phyloP scores from a whole-genome alignment of 2,329 filamentous ascomycete species.

The Byssoonygena ceratinophila region DNA sequence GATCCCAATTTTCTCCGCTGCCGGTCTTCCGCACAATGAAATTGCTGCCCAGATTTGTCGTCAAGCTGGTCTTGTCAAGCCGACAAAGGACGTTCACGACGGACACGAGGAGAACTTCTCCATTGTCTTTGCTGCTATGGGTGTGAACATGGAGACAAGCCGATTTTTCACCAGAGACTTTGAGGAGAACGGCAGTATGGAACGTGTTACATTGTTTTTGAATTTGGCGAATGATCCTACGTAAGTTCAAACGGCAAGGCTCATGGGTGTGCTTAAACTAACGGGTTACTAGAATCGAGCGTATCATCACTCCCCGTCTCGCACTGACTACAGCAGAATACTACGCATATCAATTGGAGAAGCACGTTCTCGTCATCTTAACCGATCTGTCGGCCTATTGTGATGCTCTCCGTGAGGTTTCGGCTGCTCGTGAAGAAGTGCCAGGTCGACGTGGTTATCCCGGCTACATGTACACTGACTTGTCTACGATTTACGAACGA shows the following conservation, averaged over 20 bases:
- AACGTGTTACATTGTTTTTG: constrained; percentile 92
- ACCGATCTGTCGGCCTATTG: constrained; percentile 98
- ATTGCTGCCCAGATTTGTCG: constrained; percentile 98
- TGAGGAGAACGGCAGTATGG: constrained; percentile 97
- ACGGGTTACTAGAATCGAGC: constrained; percentile 62
- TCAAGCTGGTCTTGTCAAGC: constrained; percentile 86
- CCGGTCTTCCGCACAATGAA: constrained; percentile 98
- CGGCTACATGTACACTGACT: constrained; percentile 99
- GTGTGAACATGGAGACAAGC: constrained; percentile 98
- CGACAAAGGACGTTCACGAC: constrained; percentile 92
- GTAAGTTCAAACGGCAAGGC: too few relatives aligned
- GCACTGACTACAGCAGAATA: constrained; percentile 97
- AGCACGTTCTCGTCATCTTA: constrained; percentile 97
- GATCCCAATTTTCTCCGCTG: constrained; percentile 97
- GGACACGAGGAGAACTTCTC: constrained; percentile 99
- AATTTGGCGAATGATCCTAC: constrained; percentile 99
- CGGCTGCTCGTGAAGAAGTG: constrained; percentile 94
- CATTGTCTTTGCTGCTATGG: constrained; percentile 98
- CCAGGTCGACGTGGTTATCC: constrained; percentile 98
- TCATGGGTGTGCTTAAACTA: too few relatives aligned
- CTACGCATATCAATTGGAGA: constrained; percentile 99
- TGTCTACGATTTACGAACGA: constrained; percentile 99
- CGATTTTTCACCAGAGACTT: constrained; percentile 98
- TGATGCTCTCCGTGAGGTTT: constrained; percentile 96
- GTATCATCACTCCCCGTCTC: constrained; percentile 98